Conservation (phyloP, 2,329 filamentous ascomycete genomes). For the Falciphora oryzae region DNA sequence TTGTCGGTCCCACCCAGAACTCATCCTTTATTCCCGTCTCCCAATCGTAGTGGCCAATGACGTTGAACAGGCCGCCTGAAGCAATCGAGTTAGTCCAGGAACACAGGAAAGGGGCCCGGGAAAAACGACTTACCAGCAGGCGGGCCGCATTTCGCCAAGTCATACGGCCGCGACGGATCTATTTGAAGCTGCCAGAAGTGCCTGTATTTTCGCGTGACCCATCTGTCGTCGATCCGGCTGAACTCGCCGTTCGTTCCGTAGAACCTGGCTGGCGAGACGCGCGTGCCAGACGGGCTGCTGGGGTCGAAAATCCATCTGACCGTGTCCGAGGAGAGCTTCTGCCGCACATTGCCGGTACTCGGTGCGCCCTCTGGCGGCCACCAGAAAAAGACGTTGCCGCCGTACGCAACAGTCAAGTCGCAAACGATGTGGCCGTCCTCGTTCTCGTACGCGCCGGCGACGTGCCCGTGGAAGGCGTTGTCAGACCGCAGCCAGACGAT, state of each 20-base stretch:
- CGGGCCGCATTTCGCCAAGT: constrained; percentile 38
- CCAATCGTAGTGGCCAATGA: constrained; percentile 39
- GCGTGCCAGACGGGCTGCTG: constrained; percentile 27
- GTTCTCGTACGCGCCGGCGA: constrained; percentile 43
- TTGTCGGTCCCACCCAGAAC: constrained; percentile 38
- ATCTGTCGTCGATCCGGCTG: constrained; percentile 42
- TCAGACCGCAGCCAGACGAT: constrained; percentile 45
- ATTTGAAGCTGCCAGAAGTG: constrained; percentile 41
- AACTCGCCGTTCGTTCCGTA: constrained; percentile 43
- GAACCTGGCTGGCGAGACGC: constrained; percentile 28
- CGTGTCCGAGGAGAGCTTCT: constrained; percentile 33
- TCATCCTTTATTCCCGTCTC: constrained; percentile 31
- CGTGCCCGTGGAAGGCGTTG: constrained; percentile 43
- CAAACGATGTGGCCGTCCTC: constrained; percentile 37
- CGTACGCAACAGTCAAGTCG: constrained; percentile 37
- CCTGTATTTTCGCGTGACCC: constrained; percentile 35
- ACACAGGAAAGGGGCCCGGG: constrained; percentile 37
- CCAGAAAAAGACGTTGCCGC: constrained; percentile 42
- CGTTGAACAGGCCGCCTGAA: constrained; percentile 37
- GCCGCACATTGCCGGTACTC: constrained; percentile 20
- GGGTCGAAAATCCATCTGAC: constrained; percentile 36
- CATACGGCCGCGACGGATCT: constrained; percentile 32
- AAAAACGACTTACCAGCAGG: constrained; percentile 30
- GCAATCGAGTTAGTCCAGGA: no score
- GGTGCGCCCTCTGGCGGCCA: constrained; percentile 27